These are phyloP conservation scores for Eucalyptus victrix DNA, from an alignment of 345 rosid species.

Conservation along the genomic window DNA sequence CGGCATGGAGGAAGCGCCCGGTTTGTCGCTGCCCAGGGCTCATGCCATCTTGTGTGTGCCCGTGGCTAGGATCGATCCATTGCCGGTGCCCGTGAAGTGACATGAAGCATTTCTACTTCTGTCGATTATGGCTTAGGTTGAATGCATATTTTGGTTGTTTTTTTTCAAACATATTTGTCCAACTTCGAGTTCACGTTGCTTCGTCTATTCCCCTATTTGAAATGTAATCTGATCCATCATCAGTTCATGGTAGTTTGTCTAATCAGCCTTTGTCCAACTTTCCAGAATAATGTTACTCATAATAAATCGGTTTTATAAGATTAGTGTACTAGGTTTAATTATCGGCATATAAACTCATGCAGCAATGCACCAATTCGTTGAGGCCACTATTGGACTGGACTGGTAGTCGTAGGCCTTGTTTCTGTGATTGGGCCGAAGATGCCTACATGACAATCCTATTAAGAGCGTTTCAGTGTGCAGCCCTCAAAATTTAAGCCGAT, in stretches of 20 bases:
- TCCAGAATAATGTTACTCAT: not conserved
- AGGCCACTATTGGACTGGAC: not conserved
- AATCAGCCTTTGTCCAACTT: not conserved
- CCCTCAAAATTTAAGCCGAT: not conserved
- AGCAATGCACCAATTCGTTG: not conserved
- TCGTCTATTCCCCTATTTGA: not conserved
- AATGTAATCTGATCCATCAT: not conserved
- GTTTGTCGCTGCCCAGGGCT: conserved; percentile 16
- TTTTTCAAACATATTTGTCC: not conserved
- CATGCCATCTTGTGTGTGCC: conserved; percentile 19
- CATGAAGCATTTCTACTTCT: not conserved
- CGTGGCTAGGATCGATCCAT: conserved; percentile 1
- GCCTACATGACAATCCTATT: not conserved
- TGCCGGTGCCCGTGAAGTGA: not conserved
- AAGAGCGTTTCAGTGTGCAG: not conserved
- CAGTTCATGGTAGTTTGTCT: not conserved
- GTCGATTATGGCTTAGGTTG: not conserved
- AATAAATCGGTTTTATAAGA: not conserved
- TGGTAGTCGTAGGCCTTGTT: not conserved
- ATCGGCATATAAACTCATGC: not conserved
- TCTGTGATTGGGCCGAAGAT: not conserved
- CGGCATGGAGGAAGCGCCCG: conserved; percentile 21
- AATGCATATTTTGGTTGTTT: not conserved
- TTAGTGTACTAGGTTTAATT: not conserved
- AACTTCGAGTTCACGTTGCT: not conserved